Base-by-base conservation (phyloP, 495 filamentous ascomycete species). In the Rhypophila decipiens region DNA sequence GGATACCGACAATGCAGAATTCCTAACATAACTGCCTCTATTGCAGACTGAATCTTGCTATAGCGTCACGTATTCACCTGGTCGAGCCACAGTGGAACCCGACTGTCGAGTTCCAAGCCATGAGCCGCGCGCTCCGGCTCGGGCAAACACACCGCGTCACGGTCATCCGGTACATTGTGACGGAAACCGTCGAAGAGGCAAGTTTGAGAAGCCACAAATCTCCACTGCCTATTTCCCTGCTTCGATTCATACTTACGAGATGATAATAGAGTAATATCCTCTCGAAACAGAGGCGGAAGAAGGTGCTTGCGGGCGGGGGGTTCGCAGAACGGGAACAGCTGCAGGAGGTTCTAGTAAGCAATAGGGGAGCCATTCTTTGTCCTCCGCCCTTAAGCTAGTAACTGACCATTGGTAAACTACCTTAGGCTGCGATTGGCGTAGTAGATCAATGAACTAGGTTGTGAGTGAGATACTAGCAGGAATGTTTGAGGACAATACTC, bases 31-130 rank as follows among this genome's bases (percentile, higher is more conserved):
- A 17, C 18, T 70, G 65, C 10, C 39, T 72, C 5, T 18, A 22
- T 7, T 12, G 8, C 34, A 46, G 44, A 18, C 36, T 47, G 1
- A 71, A 72, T 42, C 58, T 74, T 17, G 58, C 64, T 4, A 47
- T 55, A 0, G 68, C 68, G 8, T 65, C 53, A 20, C 67, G 58
- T 2, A 55, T 75, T 23, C 55, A 65, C 44, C 57, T 72, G 24
- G 47, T 72, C 21, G 69, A 75, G 22, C 69, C 68, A 11, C 60
- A 71, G 46, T 74, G 68, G 70, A 73, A 74, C 42, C 71, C 71
- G 12, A 58, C 58, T 21, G 52, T 72, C 1, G 70, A 74, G 38
- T 52, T 59, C 12, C 71, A 74, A 50, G 71, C 71, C 3, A 59
- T 70, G 17, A 63, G 55, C 7, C 57, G 70, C 35, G 52, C 58